These are phyloP conservation scores for Botrytis deweyae DNA, from an alignment of 2,329 filamentous ascomycete species.

Conservation along the genomic window DNA sequence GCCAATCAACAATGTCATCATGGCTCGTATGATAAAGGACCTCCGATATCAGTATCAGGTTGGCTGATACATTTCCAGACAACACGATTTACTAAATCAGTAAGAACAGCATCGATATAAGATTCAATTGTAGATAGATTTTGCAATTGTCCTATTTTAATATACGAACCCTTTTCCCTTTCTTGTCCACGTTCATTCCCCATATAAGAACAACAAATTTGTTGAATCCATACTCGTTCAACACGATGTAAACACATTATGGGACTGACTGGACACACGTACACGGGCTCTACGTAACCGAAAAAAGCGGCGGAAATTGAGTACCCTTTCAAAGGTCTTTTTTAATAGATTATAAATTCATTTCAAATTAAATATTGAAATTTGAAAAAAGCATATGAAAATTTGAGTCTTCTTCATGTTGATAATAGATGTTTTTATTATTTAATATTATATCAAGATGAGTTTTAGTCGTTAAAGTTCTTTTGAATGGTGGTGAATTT, in stretches of 20 bases:
- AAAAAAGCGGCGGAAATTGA: no score
- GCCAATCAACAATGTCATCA: slow-evolving; percentile 1
- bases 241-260: neutral
- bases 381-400: no score
- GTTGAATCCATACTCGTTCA: neutral
- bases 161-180: neutral
- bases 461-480: no score
- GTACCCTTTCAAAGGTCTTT: no score
- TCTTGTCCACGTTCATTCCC: neutral
- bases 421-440: no score
- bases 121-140: neutral
- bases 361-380: no score
- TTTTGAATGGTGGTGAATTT: no score
- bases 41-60: neutral
- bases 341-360: no score
- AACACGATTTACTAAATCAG: neutral
- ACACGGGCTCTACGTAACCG: no score
- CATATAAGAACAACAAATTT: neutral
- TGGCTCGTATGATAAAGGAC: neutral
- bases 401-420: no score
- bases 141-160: neutral
- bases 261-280: neutral
- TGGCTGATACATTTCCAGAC: neutral
- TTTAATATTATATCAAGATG: no score
- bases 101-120: neutral